Evolutionary conservation across 176 grass and related monocot genomes (phyloP), one percentile per base, ranked within the genome.

Genomic region (Phoenix dactylifera): DNA sequence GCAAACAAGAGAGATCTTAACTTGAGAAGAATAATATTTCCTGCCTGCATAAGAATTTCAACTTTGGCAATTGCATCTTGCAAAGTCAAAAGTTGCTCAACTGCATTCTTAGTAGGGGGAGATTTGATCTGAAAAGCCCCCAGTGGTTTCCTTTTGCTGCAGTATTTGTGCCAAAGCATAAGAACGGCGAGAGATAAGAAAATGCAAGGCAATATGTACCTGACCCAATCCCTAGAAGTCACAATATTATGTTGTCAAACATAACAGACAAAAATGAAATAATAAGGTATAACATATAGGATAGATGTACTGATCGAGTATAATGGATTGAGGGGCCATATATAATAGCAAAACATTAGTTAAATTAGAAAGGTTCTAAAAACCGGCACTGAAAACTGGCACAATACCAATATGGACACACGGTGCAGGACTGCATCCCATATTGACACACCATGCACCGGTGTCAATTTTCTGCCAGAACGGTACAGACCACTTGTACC

Each of bases 11-110:
- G 55, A 79, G 74, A 78, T 82, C 89, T 80, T 50, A 95, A 68
- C 70, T 95, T 95, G 44, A 95, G 75, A 77, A 95, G 89, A 76
- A 70, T n/a, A 67, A 85, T 81, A 56, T 95, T 95, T 66, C 63
- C 64, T 66, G 58, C 60, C 55, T 85, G 81, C 18, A 95, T 54
- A 70, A 71, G 62, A 24, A 74, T 79, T 78, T 88, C 89, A 22
- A 85, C 28, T 62, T 80, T 84, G 26, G 89, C 82, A 72, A 88
- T 79, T 52, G 55, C 68, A 26, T 94, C 84, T 55, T 88, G 89
- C 66, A 94, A 68, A 53, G 50, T 72, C 56, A 94, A 60, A 32
- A 94, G 77, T 64, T 85, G 84, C 64, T 94, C 89, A 57, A 88
- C 84, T 55, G 89, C 58, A 76, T 85, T 94, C 69, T 85, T 94